phyloP scores from a whole-genome alignment of 768 basidiomycete genomes.

The Flagelloscypha sp. region DNA sequence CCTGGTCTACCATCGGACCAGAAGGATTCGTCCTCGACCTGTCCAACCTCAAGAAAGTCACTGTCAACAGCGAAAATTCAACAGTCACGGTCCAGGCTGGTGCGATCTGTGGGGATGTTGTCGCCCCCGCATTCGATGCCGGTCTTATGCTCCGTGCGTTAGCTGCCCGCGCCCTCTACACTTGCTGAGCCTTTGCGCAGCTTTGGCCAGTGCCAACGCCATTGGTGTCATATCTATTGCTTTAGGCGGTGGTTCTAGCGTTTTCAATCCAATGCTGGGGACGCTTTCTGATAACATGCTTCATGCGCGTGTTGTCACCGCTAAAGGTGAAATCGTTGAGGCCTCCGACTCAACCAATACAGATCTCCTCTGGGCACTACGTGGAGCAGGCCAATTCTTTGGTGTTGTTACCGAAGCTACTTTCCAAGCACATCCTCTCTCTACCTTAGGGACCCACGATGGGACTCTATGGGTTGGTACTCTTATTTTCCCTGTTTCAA shows the following conservation, averaged over 20 bases:
- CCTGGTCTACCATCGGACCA: neutral
- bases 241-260: constrained; percentile 1
- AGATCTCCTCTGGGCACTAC: constrained; percentile 10
- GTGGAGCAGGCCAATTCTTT: constrained; percentile 40
- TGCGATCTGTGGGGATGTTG: neutral
- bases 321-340: too few species aligned
- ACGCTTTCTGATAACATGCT: neutral
- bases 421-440: constrained; percentile 35
- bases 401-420: constrained; percentile 41
- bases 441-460: neutral
- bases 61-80: neutral
- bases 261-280: neutral
- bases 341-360: neutral
- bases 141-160: neutral
- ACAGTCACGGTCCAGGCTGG: neutral
- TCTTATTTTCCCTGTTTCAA: neutral
- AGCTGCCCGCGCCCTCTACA: too few species aligned
- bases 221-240: constrained; percentile 1
- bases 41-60: neutral
- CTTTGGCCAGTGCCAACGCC: neutral
- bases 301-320: neutral
- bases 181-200: too few species aligned
- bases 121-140: too few species aligned
- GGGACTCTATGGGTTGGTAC: neutral
- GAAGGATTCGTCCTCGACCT: constrained; percentile 2